Evolutionary conservation across 768 basidiomycete species (phyloP), one percentile per base, ranked within the genome.

Genomic region (Rhodotorula toruloides): DNA sequence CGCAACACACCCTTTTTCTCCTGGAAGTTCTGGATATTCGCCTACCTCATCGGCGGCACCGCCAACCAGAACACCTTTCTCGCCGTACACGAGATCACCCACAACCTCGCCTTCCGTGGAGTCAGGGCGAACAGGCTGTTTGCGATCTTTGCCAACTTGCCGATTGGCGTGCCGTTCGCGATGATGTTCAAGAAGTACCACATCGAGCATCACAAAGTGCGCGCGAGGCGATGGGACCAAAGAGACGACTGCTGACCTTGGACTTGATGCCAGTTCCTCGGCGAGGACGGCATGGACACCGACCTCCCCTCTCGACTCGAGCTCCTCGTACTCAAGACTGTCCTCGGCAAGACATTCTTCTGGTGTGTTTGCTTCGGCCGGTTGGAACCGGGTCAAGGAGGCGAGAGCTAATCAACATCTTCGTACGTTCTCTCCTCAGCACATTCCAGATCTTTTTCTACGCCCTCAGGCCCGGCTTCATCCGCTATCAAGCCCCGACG

Each of bases 381-480:
- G n/a, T n/a, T n/a, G n/a, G n/a, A n/a, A n/a, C n/a, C n/a, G n/a
- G n/a, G n/a, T n/a, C n/a, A n/a, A n/a, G n/a, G n/a, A n/a, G n/a
- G n/a, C n/a, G n/a, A n/a, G n/a, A n/a, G n/a, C n/a, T n/a, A n/a
- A n/a, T n/a, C n/a, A n/a, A n/a, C n/a, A n/a, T n/a, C 31, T 22
- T 4, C 14, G 27, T 29, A 40, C 29, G 29, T 25, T 21, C 37
- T 62, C 53, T 52, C 7, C 65, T 29, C 75, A 93, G 92, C 47
- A 94, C 90, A 4, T 99, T 98, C 80, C 96, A 99, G 80, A 91
- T 99, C 65, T 78, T 99, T 62, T 99, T 99, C 81, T 99, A 99
- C 77, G 96, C 96, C 49, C 82, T 99, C 61, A 88, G 96, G 40
- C 96, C 96, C 2, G 89, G 89, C 29, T 88, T 99, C 76, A 87